Percentiles rank a stretch among this genome's conserved stretches.
These are phyloP conservation scores for Sambucus nigra DNA, from an alignment of 129 eudicot species.

Conservation along the genomic window DNA sequence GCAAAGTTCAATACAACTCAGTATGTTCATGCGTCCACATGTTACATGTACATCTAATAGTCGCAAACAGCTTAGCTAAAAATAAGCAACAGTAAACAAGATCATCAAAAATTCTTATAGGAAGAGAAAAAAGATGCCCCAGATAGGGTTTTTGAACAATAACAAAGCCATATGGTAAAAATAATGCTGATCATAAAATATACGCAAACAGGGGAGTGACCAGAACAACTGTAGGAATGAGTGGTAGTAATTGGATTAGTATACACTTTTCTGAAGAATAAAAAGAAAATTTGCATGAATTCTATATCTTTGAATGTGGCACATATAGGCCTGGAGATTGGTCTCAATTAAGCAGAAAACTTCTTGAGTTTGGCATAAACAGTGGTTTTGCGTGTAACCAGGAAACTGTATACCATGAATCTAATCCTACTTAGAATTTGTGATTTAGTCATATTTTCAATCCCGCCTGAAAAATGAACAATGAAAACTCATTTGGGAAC, in stretches of 20 bases:
- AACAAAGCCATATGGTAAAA: too few species aligned
- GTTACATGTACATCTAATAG: too few species aligned
- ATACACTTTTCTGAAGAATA: too few species aligned
- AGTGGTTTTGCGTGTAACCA: too few species aligned
- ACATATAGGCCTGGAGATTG: not conserved
- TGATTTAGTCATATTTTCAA: not conserved
- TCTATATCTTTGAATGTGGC: not conserved
- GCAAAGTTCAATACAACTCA: constrained; percentile 31
- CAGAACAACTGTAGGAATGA: not conserved
- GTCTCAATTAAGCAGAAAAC: not conserved
- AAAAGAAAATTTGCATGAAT: not conserved
- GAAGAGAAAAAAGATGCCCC: too few species aligned
- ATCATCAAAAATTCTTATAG: not conserved
- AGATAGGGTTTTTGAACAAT: too few species aligned
- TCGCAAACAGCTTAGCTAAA: not conserved
- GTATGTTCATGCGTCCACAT: not conserved
- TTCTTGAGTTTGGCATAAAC: not conserved
- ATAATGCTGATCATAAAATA: too few species aligned
- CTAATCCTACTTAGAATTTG: not conserved
- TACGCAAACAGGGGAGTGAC: too few species aligned
- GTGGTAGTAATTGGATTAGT: too few species aligned
- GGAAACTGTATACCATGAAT: not conserved
- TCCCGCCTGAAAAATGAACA: not conserved
- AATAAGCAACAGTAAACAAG: not conserved
- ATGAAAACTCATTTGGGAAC: not conserved